These are phyloP conservation scores for Tolypocladium amazonense DNA, from an alignment of 2,329 filamentous ascomycete species.

Conservation along the genomic window DNA sequence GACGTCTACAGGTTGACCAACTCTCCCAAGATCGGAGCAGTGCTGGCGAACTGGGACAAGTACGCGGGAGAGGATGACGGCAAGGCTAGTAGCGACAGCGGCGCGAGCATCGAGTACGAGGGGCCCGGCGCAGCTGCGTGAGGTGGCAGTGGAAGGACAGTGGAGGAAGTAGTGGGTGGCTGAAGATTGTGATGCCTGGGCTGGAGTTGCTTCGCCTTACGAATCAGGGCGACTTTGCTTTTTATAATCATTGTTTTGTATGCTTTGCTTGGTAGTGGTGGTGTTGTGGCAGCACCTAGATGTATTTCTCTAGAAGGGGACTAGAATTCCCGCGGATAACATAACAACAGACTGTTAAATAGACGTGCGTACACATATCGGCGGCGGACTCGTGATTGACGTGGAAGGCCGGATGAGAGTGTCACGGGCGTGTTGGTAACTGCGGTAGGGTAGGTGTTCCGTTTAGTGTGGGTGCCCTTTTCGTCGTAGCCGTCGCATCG, in stretches of 20 bases:
- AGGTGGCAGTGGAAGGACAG: neutral
- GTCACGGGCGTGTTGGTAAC: too few species aligned
- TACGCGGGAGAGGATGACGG: conserved; percentile 44
- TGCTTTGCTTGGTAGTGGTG: neutral
- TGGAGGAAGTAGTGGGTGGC: neutral
- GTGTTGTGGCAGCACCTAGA: neutral
- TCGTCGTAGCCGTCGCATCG: too few species aligned
- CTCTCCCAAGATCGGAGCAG: conserved; percentile 63
- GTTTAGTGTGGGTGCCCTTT: too few species aligned
- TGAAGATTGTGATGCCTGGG: neutral
- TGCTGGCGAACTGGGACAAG: conserved; percentile 79
- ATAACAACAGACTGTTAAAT: neutral
- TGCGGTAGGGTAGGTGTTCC: too few species aligned
- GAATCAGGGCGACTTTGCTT: neutral
- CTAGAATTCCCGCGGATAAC: neutral
- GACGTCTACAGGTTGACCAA: conserved; percentile 95
- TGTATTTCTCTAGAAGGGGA: conserved; percentile 1
- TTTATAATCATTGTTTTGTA: neutral
- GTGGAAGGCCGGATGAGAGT: too few species aligned
- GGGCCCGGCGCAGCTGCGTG: conserved; percentile 31
- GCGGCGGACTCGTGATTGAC: too few species aligned
- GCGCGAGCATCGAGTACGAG: conserved; percentile 29
- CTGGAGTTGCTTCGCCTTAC: neutral
- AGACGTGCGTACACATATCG: neutral
- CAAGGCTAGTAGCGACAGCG: conserved; percentile 25